Evolutionary conservation across 192 early-diverging fungal species (phyloP), one percentile per base, ranked within the genome.

Genomic region (Gryganskiella cystojenkinii): DNA sequence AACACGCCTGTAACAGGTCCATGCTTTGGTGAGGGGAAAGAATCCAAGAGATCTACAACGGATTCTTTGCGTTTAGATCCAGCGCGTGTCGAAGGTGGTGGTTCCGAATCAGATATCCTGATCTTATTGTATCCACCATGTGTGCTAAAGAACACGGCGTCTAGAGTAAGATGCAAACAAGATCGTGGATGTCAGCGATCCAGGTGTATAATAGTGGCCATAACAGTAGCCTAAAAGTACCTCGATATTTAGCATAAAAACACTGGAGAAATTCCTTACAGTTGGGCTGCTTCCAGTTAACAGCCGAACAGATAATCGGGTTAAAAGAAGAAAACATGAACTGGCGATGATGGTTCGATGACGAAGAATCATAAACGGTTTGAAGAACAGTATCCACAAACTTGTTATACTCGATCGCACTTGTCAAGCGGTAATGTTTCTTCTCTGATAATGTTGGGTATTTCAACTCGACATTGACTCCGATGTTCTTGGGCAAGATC

Each of bases 251-350:
- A n/a, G n/a, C n/a, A n/a, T n/a, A n/a, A 46, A 42, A 47, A 52
- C 25, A 27, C 17, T 4, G 25, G 4, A 0, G n/a, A 15, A 14
- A 40, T 31, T 13, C 80, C 85, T 85, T 86, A 89, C 91, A 99
- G 74, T 98, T 98, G 24, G 97, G 97, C 67, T 99, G 98, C 81
- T 99, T 99, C 98, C 98, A 98, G 83, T 96, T 99, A 52, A 98
- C 71, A n/a, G 95, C 91, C 15, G 92, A 94, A 82, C 98, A 99
- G 2, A 98, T 89, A 19, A 87, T 80, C 13, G 95, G 93, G 76
- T 95, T 98, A 81, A 95, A 95, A 0, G 95, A 96, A 11, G 91
- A 92, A 73, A 98, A 98, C 70, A 99, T 92, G 13, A 85, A 61
- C 14, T 67, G 47, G 42, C 65, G 59, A 33, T 82, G 54, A 35